Evolutionary conservation across 2,329 filamentous ascomycete genomes (phyloP), one percentile per base, ranked within the genome.

Genomic region (Dryadomyces quercus-mongolicae): DNA sequence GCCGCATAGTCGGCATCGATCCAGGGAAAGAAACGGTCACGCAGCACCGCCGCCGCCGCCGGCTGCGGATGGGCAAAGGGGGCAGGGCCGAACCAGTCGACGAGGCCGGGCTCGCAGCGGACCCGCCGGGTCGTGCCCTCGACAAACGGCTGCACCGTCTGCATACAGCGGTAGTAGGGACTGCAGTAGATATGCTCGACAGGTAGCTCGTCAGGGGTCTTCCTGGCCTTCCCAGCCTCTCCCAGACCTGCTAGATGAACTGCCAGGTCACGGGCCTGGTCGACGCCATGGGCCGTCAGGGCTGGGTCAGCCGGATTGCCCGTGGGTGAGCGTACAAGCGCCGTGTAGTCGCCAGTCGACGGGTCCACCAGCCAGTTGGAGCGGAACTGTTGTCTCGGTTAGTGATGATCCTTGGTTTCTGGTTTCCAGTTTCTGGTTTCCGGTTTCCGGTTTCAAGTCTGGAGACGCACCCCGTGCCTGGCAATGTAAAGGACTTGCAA

Each of bases 51-150:
- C 15, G 84, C 71, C 3, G 78, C 69, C 2, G 89, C 88, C 2
- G 92, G 89, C 16, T 77, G 75, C 0, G 93, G 93, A 64, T 97
- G 93, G 54, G 86, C 77, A 68, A 95, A 96, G 56, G 82, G 82
- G 16, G 91, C 89, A 49, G 81, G 76, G 25, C 93, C 93, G 67
- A 93, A 97, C 85, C 93, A 97, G 72, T 98, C 93, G 57, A 88
- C 85, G 43, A 83, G 62, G 13, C 79, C 80, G 54, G 73, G 69
- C 61, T 84, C 81, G 49, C 74, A 76, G 40, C 77, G 73, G 57
- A 84, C 76, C 13, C 8, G 15, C 18, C 52, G 38, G 18, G 22
- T 31, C 42, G 53, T 40, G 50, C 52, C 53, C 53, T 64, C 61
- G 21, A 84, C 72, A 61, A 84, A 84, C 0, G 90, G 89, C 49